Base-by-base conservation (phyloP, 257 asterid genomes). In the Lavandula angustifolia region DNA sequence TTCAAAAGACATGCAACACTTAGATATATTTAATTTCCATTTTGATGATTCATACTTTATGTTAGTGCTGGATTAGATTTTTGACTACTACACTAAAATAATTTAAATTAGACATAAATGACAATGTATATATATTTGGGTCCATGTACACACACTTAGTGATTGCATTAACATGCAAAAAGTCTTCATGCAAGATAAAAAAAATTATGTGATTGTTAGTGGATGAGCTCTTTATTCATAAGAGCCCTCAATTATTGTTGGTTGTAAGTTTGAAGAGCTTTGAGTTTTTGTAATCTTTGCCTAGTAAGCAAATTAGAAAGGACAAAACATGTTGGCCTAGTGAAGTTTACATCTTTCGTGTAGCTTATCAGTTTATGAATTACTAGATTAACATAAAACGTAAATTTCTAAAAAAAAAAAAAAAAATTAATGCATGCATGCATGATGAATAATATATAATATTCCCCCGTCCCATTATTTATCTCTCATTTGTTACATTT, bases 21-120 rank as follows among this genome's bases (percentile, higher is more conserved):
- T 55, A 54, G 3, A 3, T 14, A 10, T 42, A 22, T 42, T 42
- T 6, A 5, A 48, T 54, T 67, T 67, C 7, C 14, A 35, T 9
- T 69, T 54, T 50, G 62, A 59, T 50, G 54, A 69, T 69, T 46
- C 60, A 35, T 48, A 42, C 58, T 70, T 69, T 70, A 42, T 62
- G 46, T 33, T 60, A 13, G 55, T 40, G 65, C 13, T 44, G 65
- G 60, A 62, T 70, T 42, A 62, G 49, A 34, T 18, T 54, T 60
- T 62, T 62, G 52, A 46, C 63, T 42, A 50, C 42, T 9, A 43
- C 42, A 60, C 34, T 48, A 67, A 54, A 56, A 7, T 42, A 42
- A 38, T 67, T 48, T 17, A 44, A 8, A 38, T 55, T 16, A 46
- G 22, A 9, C 32, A 10, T 1, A 44, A 32, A 14, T 8, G 10